These are phyloP conservation scores for Prototheca stagnorum DNA, from an alignment of 163 green algal species.

Conservation along the genomic window DNA sequence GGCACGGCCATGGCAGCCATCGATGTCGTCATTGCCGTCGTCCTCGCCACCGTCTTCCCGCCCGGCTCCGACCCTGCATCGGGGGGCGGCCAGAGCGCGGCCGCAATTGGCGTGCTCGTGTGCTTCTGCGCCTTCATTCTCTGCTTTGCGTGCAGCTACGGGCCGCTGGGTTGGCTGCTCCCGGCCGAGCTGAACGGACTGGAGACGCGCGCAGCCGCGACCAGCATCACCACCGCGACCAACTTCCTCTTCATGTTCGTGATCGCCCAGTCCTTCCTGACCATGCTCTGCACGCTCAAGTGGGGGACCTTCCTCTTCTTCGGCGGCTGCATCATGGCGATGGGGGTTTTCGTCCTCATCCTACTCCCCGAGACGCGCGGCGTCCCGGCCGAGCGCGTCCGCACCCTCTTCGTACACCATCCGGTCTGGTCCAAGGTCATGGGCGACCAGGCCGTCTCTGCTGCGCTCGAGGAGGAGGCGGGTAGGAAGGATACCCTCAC, in stretches of 20 bases:
- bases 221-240: conserved; percentile 27
- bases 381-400: conserved; percentile 10
- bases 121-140: conserved; percentile 29
- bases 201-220: conserved; percentile 43
- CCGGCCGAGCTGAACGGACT: conserved; percentile 31
- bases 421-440: conserved; percentile 12
- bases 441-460: not conserved
- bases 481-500: no score
- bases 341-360: conserved; percentile 11
- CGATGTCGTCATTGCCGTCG: conserved; percentile 30
- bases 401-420: not conserved
- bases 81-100: no score
- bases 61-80: conserved; percentile 27
- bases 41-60: conserved; percentile 31
- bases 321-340: conserved; percentile 12
- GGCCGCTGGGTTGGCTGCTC: conserved; percentile 32
- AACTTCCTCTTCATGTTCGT: conserved; percentile 65
- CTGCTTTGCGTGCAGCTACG: conserved; percentile 28
- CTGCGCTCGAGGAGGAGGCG: no score
- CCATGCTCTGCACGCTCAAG: conserved; percentile 35
- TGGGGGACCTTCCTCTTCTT: conserved; percentile 68
- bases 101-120: conserved; percentile 47
- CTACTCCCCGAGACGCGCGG: conserved; percentile 14
- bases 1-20: conserved; percentile 40
- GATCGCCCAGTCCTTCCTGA: conserved; percentile 54